Evolutionary conservation across 2,329 filamentous ascomycete species (phyloP).

Genomic region (Didymella segeticola): DNA sequence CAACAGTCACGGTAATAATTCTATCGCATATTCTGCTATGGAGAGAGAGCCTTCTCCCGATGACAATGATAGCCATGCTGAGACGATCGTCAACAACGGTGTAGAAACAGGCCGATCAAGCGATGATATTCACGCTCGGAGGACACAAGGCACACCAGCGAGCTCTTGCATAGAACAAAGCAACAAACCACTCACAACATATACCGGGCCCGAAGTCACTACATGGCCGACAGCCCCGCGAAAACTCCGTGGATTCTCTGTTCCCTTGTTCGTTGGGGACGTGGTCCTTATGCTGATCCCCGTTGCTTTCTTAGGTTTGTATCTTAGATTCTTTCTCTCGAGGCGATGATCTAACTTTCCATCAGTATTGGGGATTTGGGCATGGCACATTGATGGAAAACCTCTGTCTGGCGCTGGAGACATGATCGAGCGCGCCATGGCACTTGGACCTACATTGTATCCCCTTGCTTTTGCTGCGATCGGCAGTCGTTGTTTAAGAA

Average conservation of each 20-base stretch:
- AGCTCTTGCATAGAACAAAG: too few species aligned
- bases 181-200: not conserved
- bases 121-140: too few species aligned
- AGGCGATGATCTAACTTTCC: not conserved
- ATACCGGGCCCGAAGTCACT: not conserved
- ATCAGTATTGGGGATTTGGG: conserved; percentile 1
- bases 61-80: not conserved
- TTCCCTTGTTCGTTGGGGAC: not conserved
- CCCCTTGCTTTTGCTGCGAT: conserved; percentile 13
- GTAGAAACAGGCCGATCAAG: too few species aligned
- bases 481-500: conserved; percentile 7
- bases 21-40: not conserved
- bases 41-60: not conserved
- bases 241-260: not conserved
- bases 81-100: too few species aligned
- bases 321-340: not conserved
- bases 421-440: conserved; percentile 6
- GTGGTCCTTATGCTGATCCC: conserved; percentile 1
- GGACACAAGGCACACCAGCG: too few species aligned
- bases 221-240: not conserved
- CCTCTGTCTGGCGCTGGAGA: not conserved
- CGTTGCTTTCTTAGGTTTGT: conserved; percentile 10
- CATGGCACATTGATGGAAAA: not conserved
- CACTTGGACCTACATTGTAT: conserved; percentile 13
- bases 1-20: not conserved